These are phyloP conservation scores for Meripilus lineatus DNA, from an alignment of 1,284 basidiomycete species.

Conservation along the genomic window DNA sequence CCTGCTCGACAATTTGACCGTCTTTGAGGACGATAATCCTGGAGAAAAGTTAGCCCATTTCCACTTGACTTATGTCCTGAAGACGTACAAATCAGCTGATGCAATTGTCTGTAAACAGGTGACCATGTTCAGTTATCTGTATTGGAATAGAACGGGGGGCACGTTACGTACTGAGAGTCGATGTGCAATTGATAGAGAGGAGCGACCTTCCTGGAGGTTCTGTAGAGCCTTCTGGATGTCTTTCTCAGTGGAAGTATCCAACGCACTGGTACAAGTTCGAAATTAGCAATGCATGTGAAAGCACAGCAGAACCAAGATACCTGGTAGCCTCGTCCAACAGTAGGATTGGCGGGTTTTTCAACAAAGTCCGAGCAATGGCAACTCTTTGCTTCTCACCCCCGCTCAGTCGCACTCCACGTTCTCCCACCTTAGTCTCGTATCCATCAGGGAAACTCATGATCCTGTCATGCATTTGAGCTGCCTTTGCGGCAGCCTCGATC, in stretches of 20 bases:
- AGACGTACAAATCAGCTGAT: conserved; percentile 63
- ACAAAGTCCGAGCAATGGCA: conserved; percentile 80
- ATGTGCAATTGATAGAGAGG: conserved; percentile 77
- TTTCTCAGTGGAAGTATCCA: conserved; percentile 82
- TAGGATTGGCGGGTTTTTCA: conserved; percentile 83
- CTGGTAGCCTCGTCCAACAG: conserved; percentile 82
- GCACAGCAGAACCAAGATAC: conserved; percentile 26
- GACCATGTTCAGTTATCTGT: conserved; percentile 13
- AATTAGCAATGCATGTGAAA: conserved; percentile 12
- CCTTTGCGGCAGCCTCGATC: conserved; percentile 67
- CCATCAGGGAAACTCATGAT: conserved; percentile 78
- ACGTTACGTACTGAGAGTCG: conserved; percentile 62
- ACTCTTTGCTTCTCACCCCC: conserved; percentile 85
- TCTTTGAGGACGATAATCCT: conserved; percentile 82
- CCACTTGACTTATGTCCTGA: conserved; percentile 6
- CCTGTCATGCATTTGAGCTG: conserved; percentile 80
- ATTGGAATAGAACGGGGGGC: conserved; percentile 7
- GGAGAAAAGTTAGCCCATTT: conserved; percentile 12
- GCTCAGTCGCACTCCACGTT: conserved; percentile 77
- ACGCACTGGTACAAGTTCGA: conserved; percentile 45
- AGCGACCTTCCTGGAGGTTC: conserved; percentile 64
- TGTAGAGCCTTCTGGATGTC: conserved; percentile 81
- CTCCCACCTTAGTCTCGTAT: conserved; percentile 75
- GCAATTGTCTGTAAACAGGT: conserved; percentile 57
- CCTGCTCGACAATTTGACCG: conserved; percentile 77